Evolutionary conservation across 2,329 filamentous ascomycete species (phyloP), one percentile per base, ranked within the genome.

Genomic region (Xylariales sp.): DNA sequence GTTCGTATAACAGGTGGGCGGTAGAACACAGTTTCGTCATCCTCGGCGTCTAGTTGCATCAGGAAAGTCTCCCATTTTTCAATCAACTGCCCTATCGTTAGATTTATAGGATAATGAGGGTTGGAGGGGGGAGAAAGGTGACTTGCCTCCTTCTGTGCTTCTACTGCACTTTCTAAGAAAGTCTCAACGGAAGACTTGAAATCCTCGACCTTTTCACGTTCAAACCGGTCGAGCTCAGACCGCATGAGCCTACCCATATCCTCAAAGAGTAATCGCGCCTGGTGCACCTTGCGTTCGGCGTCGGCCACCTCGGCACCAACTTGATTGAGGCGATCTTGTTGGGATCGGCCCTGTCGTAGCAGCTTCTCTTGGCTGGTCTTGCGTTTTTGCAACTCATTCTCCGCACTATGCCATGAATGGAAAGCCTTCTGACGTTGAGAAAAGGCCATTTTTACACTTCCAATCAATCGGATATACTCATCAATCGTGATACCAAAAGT

Each of bases 41-140:
- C 95, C 75, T 97, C 95, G 8, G 93, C 92, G 78, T 99, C 96
- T 50, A 99, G 85, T 79, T 97, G 96, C 86, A 98, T 91, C 60
- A 99, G 85, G 83, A 97, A 99, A 0, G 96, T 98, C 82, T 99
- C 96, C 96, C 96, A 99, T 70, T 98, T 91, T 81, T 99, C 96
- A 76, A 90, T 89, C 71, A 89, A 80, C 85, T 89, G 18, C 52
- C 1, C 18, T 7, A 48, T 60, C 64, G 41, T 69, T 64, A 53
- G 7, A 73, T 74, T 52, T 3, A 23, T 57, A 49, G 52, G 50
- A 52, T 39, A 14, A 49, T 16, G 9, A 18, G 48, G 49, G 23
- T 23, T 23, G 52, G 49, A 16, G 39, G 36, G 54, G 49, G 48
- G 16, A 32, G 55, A 48, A 46, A 18, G n/a, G 36, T n/a, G 28